Evolutionary conservation across 1,284 basidiomycete genomes (phyloP).

Genomic region (Melampsora americana): DNA sequence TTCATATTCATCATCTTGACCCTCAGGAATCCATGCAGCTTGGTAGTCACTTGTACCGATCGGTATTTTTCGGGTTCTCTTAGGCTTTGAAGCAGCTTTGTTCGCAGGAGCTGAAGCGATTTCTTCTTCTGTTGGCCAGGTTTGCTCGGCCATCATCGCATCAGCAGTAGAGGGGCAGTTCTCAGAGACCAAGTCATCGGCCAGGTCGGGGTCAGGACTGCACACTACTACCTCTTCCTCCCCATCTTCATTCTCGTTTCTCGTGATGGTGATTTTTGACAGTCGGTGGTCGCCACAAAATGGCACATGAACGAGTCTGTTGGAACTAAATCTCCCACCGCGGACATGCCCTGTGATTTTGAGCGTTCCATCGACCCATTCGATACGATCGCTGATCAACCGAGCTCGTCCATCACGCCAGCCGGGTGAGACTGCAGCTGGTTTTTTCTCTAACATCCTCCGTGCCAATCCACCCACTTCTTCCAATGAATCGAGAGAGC

Average conservation of each 20-base stretch:
- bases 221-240: slow-evolving; percentile 7
- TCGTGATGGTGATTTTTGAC: slow-evolving; percentile 61
- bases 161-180: slow-evolving; percentile 70
- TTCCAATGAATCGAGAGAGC: slow-evolving; percentile 51
- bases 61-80: slow-evolving; percentile 29
- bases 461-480: slow-evolving; percentile 71
- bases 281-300: slow-evolving; percentile 85
- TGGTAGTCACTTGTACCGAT: slow-evolving; percentile 68
- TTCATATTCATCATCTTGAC: slow-evolving; percentile 50
- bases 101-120: slow-evolving; percentile 62
- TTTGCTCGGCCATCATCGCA: slow-evolving; percentile 88
- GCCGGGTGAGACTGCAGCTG: slow-evolving; percentile 64
- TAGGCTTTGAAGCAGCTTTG: slow-evolving; percentile 53
- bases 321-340: slow-evolving; percentile 73
- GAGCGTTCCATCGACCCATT: slow-evolving; percentile 57
- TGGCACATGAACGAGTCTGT: slow-evolving; percentile 83
- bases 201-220: slow-evolving; percentile 64
- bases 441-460: slow-evolving; percentile 45
- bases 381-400: slow-evolving; percentile 50
- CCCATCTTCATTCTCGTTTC: neutral
- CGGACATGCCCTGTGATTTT: slow-evolving; percentile 79
- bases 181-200: slow-evolving; percentile 81
- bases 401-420: slow-evolving; percentile 58
- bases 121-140: slow-evolving; percentile 98
- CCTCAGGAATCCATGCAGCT: slow-evolving; percentile 76